Percentiles rank a stretch among this genome's conserved stretches.
Evolutionary conservation across 1,284 basidiomycete species (phyloP).

Genomic region (Trametes sp.): DNA sequence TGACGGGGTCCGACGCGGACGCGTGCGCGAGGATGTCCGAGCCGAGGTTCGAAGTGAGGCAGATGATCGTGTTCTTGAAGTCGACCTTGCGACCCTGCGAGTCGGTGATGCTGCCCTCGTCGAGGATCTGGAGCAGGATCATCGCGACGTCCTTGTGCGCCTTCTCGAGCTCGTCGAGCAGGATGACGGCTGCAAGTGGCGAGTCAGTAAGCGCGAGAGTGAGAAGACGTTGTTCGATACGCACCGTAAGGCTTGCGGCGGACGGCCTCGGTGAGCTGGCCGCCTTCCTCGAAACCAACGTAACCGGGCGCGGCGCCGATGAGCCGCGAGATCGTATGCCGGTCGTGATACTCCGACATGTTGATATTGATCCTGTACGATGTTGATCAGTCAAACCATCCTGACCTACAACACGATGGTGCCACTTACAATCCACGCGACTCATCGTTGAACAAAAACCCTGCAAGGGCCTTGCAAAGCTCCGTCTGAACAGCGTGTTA

Average conservation of each 20-base stretch:
- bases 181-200: constrained; percentile 67
- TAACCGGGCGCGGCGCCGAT: constrained; percentile 94
- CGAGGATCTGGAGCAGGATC: constrained; percentile 92
- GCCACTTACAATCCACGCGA: constrained; percentile 76
- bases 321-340: constrained; percentile 89
- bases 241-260: constrained; percentile 82
- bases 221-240: constrained; percentile 34
- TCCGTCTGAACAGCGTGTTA: constrained; percentile 66
- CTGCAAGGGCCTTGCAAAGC: constrained; percentile 85
- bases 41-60: constrained; percentile 57
- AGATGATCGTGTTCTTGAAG: constrained; percentile 91
- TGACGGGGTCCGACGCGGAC: constrained; percentile 64
- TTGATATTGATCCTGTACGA: constrained; percentile 83
- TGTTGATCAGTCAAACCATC: neutral
- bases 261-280: constrained; percentile 89
- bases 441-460: constrained; percentile 90
- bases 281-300: constrained; percentile 93
- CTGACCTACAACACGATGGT: neutral
- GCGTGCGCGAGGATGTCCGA: constrained; percentile 76
- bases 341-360: constrained; percentile 93
- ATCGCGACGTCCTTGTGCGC: constrained; percentile 93
- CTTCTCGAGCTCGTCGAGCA: constrained; percentile 92
- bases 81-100: constrained; percentile 78
- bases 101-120: constrained; percentile 92
- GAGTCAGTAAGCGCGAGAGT: constrained; percentile 4